These are phyloP conservation scores for Pseudodiploospora longispora DNA, from an alignment of 2,329 filamentous ascomycete species.

Conservation along the genomic window DNA sequence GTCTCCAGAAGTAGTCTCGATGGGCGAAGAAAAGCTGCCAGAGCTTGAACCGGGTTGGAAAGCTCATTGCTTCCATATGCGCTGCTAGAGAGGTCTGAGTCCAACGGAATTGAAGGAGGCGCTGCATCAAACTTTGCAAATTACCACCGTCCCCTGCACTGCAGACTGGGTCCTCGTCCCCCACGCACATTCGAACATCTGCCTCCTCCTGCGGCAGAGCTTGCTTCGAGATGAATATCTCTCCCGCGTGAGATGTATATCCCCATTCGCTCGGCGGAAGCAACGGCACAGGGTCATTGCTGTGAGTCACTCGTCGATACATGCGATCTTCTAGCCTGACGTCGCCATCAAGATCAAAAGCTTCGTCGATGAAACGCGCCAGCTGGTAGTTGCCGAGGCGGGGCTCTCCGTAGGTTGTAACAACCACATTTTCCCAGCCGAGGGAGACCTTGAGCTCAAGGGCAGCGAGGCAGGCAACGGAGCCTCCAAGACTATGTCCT, in stretches of 20 bases:
- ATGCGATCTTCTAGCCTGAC: conserved; percentile 23
- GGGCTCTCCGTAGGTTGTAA: conserved; percentile 93
- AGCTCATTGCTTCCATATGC: conserved; percentile 34
- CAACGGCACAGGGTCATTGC: conserved; percentile 79
- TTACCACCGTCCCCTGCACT: conserved; percentile 51
- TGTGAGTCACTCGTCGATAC: conserved; percentile 78
- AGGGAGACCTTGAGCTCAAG: conserved; percentile 66
- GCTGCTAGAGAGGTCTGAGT: conserved; percentile 17
- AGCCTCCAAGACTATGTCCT: conserved; percentile 87
- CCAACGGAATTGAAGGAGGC: conserved; percentile 15
- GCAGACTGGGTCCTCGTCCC: conserved; percentile 63
- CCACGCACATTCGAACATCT: conserved; percentile 65
- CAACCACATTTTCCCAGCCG: conserved; percentile 64
- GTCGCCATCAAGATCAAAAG: conserved; percentile 37
- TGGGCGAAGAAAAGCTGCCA: conserved; percentile 93
- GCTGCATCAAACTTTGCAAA: conserved; percentile 18
- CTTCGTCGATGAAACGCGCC: conserved; percentile 44
- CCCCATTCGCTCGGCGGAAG: conserved; percentile 85
- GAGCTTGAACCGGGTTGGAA: conserved; percentile 57
- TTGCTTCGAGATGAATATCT: conserved; percentile 73
- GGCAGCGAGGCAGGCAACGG: conserved; percentile 79
- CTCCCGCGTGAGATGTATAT: conserved; percentile 75
- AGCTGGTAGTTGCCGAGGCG: conserved; percentile 52
- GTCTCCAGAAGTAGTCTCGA: conserved; percentile 90
- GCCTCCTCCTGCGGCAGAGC: conserved; percentile 57